Evolutionary conservation across 345 rosid genomes (phyloP).

Genomic region (Arabidopsis arenosa): DNA sequence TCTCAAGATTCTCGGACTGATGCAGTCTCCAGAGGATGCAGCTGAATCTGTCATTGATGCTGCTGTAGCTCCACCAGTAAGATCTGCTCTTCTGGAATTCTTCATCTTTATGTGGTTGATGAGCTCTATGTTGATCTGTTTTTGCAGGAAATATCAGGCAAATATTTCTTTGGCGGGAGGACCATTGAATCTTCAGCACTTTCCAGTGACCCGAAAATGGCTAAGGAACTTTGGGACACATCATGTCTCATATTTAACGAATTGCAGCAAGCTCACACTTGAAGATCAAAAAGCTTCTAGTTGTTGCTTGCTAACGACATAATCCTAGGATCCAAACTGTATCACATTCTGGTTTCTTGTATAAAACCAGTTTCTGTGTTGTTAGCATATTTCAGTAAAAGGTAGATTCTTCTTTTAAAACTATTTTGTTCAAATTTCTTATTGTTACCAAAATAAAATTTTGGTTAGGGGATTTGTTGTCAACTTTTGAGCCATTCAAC

Average conservation of each 20-base stretch:
- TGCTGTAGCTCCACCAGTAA: constrained; percentile 84
- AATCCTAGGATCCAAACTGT: constrained; percentile 12
- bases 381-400: neutral
- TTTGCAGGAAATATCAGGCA: constrained; percentile 71
- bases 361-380: neutral
- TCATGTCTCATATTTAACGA: constrained; percentile 54
- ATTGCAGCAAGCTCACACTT: constrained; percentile 36
- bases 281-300: constrained; percentile 18
- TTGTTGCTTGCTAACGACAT: neutral
- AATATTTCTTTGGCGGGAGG: constrained; percentile 80
- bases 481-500: constrained; percentile 29
- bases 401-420: constrained; percentile 1
- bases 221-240: constrained; percentile 68
- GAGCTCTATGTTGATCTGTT: constrained; percentile 23
- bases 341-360: constrained; percentile 3
- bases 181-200: constrained; percentile 58
- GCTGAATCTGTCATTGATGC: constrained; percentile 75
- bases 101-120: constrained; percentile 26
- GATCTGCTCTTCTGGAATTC: constrained; percentile 23
- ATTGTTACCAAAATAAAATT: neutral
- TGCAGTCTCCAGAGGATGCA: constrained; percentile 68
- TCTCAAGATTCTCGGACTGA: constrained; percentile 60
- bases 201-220: constrained; percentile 57
- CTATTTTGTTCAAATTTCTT: neutral
- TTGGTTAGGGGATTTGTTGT: neutral